Base-by-base conservation (phyloP, 202 grass and related monocot genomes). In the Zizania palustris region DNA sequence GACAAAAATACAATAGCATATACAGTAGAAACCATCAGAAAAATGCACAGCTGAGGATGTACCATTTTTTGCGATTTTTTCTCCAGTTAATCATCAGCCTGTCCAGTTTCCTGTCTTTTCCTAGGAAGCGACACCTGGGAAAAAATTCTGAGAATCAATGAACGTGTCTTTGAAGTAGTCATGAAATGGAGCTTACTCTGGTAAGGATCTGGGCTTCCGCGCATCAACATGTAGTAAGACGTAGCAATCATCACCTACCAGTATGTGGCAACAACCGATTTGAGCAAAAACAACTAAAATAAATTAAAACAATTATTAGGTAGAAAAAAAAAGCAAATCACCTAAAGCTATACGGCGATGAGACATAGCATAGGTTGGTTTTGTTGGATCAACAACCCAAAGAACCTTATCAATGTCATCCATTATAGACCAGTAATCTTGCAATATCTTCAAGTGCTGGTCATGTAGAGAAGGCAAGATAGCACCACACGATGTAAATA, bases 401-500 rank as follows among this genome's bases (percentile, higher is more conserved):
- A 97, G 88, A 49, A 60, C 65, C 63, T 83, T 92, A 76, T 93
- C 91, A 69, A 97, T 97, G 62, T 81, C 85, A 73, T 97, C 89
- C 79, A 97, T 89, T 37, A 56, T 78, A 65, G 80, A 92, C 94
- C 86, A 92, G 63, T 84, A 82, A 67, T 82, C 86, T 82, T 90
- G 86, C 59, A 97, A 77, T 12, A 71, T 76, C 72, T 84, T 87
- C 82, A 97, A 82, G 76, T 93, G 89, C 91, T 90, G 63, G 68
- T 83, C 82, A 36, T 51, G 36, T 36, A 48, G 16, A 82, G 15
- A 11, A 7, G 74, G 42, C 59, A 85, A 65, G 43, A 81, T 37
- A 45, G 22, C 5, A 56, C 8, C 20, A 55, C 48, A 63, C 13
- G 74, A 51, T 10, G 51, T 34, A 83, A 19, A 10, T 65, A 18